Percentiles rank a stretch among this genome's conserved stretches.
Conservation (phyloP, 164 flowering plant genomes). For the Dillenia suffruticosa region DNA sequence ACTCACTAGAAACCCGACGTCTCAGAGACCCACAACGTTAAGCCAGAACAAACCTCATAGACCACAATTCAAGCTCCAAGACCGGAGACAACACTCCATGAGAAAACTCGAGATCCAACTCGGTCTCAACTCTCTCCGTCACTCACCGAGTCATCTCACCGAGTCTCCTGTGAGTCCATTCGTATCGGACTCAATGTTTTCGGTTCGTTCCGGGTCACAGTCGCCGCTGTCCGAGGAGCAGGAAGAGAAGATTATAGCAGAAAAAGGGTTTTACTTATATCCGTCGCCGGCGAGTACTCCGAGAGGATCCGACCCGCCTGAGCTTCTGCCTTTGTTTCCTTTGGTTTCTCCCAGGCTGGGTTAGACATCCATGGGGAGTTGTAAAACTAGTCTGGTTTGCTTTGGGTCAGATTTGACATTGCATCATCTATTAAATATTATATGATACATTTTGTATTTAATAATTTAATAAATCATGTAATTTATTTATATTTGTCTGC, state of each 20-base stretch:
- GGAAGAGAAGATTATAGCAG: slow-evolving; percentile 43
- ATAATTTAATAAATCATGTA: too few species aligned
- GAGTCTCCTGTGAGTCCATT: slow-evolving; percentile 41
- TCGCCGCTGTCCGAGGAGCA: slow-evolving; percentile 26
- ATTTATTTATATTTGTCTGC: too few species aligned
- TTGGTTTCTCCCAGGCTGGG: slow-evolving; percentile 29
- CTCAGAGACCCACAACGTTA: slow-evolving; percentile 16
- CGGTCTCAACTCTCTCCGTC: slow-evolving; percentile 27
- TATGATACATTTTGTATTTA: too few species aligned
- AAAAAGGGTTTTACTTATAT: slow-evolving; percentile 45
- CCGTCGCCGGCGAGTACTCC: slow-evolving; percentile 48
- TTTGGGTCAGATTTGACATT: too few species aligned
- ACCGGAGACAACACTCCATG: slow-evolving; percentile 37
- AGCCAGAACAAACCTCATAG: slow-evolving; percentile 24
- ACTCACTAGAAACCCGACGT: slow-evolving; percentile 17
- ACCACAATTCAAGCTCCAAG: slow-evolving; percentile 47
- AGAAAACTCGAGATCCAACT: slow-evolving; percentile 46
- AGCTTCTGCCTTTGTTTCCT: slow-evolving; percentile 46
- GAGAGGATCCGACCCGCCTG: slow-evolving; percentile 38
- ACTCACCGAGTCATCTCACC: slow-evolving; percentile 18
- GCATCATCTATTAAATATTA: too few species aligned
- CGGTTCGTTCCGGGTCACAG: slow-evolving; percentile 20
- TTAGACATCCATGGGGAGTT: too few species aligned
- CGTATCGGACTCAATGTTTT: slow-evolving; percentile 25
- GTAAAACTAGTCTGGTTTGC: too few species aligned